Evolutionary conservation across 2,329 filamentous ascomycete genomes (phyloP).

Genomic region (Penicillium hesseltinei): DNA sequence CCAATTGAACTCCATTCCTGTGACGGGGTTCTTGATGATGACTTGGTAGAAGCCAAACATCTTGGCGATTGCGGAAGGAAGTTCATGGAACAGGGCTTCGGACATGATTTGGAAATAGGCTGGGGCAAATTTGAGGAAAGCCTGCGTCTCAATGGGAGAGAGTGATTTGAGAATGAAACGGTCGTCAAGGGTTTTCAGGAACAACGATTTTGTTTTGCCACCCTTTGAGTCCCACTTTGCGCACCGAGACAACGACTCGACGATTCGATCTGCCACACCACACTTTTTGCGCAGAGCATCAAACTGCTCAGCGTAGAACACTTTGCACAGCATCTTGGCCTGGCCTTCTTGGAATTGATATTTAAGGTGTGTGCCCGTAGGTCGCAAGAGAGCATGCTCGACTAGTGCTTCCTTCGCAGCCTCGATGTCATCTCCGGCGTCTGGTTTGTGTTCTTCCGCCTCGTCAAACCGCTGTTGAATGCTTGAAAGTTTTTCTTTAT

Average conservation of each 20-base stretch:
- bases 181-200: constrained; percentile 93
- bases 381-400: constrained; percentile 78
- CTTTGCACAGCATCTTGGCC: constrained; percentile 96
- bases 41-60: constrained; percentile 99
- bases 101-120: constrained; percentile 98
- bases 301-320: constrained; percentile 97
- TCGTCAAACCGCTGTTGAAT: constrained; percentile 40
- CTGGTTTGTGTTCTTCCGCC: constrained; percentile 27
- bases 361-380: constrained; percentile 88
- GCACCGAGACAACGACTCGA: constrained; percentile 92
- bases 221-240: constrained; percentile 98
- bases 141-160: constrained; percentile 85
- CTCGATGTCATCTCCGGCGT: constrained; percentile 36
- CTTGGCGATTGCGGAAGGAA: constrained; percentile 96
- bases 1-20: constrained; percentile 89
- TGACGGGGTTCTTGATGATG: constrained; percentile 90
- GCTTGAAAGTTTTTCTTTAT: constrained; percentile 71
- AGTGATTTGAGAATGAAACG: constrained; percentile 90
- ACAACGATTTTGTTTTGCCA: constrained; percentile 95
- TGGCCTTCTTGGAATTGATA: constrained; percentile 93
- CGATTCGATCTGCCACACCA: constrained; percentile 86
- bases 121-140: constrained; percentile 91
- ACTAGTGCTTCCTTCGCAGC: constrained; percentile 66
- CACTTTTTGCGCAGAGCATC: constrained; percentile 92
- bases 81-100: constrained; percentile 88